Evolutionary conservation across 768 basidiomycete genomes (phyloP), one percentile per base, ranked within the genome.

Genomic region (Dentipellis sp.): DNA sequence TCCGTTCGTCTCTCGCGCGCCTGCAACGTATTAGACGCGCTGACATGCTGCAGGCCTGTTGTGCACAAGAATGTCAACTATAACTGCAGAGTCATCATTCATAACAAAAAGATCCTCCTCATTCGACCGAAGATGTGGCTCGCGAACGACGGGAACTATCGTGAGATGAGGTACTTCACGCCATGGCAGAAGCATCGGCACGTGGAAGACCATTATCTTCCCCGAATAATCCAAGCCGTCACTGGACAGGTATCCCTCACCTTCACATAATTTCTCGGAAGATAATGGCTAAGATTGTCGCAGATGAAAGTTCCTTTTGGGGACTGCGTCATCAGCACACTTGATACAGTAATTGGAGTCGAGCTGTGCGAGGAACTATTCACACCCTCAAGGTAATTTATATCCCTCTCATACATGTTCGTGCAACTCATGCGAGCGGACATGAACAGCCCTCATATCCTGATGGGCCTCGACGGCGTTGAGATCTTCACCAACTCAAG

Each of bases 121-220:
- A 98, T 99, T 60, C 84, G 97, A 21, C 97, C 97, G 0, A 99
- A 98, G 75, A 94, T 99, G 94, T 99, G 97, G 97, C 77, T 99
- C 47, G 97, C 97, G 1, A 98, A 98, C 66, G 93, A 97, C 64
- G 97, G 97, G 3, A 98, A 98, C 66, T 99, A 99, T 69, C 88
- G 97, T 62, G 75, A 78, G 70, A 60, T 72, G 47, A 63, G 88
- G 12, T 91, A 92, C 68, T 99, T 99, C 64, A 93, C 95, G 2
- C 94, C 97, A 0, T 99, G 97, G 95, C 72, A 75, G 66, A 95
- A 94, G 67, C 89, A 90, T 66, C 80, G 85, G 34, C 79, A 93
- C 67, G 86, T 82, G 71, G 97, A 98, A 68, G 91, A 97, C 50
- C 91, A 94, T 65, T 91, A 84, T 63, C 75, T 99, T 6, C 97